These are phyloP conservation scores for Kazachstania martiniae DNA, from an alignment of 805 yeast genomes.

Conservation along the genomic window DNA sequence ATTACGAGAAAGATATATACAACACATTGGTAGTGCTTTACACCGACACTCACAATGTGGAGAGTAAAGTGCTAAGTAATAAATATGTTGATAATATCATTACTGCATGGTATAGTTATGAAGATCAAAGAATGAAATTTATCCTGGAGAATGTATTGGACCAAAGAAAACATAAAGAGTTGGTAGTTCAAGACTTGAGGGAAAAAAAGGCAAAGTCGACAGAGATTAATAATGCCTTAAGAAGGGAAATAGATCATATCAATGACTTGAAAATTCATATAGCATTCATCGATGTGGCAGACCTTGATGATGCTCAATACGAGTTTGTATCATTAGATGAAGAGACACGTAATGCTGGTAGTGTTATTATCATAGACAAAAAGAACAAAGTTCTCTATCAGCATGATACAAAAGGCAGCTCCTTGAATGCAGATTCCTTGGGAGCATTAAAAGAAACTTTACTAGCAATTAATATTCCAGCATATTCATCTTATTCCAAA, in stretches of 20 bases:
- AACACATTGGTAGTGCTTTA: conserved; percentile 15
- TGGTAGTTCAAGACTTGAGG: conserved; percentile 35
- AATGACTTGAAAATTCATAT: conserved; percentile 34
- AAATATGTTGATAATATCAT: conserved; percentile 14
- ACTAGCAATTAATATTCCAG: conserved; percentile 30
- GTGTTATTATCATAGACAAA: conserved; percentile 41
- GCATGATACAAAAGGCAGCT: conserved; percentile 28
- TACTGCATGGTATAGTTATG: conserved; percentile 38
- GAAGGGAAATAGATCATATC: conserved; percentile 37
- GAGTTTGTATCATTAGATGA: background rate
- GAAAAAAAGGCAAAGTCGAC: conserved; percentile 33
- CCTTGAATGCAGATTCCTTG: conserved; percentile 29
- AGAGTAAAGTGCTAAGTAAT: conserved; percentile 12
- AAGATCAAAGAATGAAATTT: conserved; percentile 33
- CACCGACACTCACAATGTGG: conserved; percentile 1
- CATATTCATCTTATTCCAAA: conserved; percentile 2
- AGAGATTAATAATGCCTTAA: conserved; percentile 38
- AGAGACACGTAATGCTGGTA: conserved; percentile 35
- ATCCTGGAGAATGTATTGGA: conserved; percentile 30
- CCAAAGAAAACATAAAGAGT: conserved; percentile 33
- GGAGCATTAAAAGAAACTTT: conserved; percentile 29
- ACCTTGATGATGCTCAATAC: conserved; percentile 24
- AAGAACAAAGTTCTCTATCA: conserved; percentile 27
- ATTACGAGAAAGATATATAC: conserved; percentile 10
- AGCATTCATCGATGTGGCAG: conserved; percentile 41